These are phyloP conservation scores for Pneumocystis murina DNA, from an alignment of 1,139 yeast species.

Conservation along the genomic window DNA sequence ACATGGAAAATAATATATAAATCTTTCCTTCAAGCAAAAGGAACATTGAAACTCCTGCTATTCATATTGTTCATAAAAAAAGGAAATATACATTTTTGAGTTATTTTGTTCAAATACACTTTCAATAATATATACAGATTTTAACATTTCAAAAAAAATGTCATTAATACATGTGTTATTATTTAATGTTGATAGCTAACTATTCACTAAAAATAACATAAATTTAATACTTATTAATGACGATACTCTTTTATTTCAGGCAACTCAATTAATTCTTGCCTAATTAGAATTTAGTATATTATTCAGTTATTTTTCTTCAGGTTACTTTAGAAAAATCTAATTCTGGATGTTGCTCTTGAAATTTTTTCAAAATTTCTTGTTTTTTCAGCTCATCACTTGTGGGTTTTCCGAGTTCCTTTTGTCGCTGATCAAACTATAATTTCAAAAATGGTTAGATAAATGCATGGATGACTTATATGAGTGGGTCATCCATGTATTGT, in stretches of 20 bases:
- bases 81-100: too few species aligned
- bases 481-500: neutral
- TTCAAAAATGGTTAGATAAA: neutral
- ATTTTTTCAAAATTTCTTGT: conserved; percentile 25
- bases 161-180: too few species aligned
- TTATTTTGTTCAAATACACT: too few species aligned
- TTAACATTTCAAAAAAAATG: too few species aligned
- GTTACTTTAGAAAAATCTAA: conserved; percentile 23
- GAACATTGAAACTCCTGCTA: neutral
- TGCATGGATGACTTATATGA: neutral
- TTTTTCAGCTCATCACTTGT: conserved; percentile 27
- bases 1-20: neutral
- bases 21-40: neutral
- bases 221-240: too few species aligned
- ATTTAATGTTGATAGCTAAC: too few species aligned
- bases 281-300: neutral
- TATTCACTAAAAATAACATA: too few species aligned
- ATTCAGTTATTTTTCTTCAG: neutral
- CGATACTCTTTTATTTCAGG: too few species aligned
- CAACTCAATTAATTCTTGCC: neutral
- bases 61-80: neutral
- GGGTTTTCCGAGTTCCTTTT: conserved; percentile 27
- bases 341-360: conserved; percentile 32
- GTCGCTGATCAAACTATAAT: conserved; percentile 27
- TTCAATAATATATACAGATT: too few species aligned